These are phyloP conservation scores for Halophytophthora polymorphica DNA, from an alignment of 352 stramenopile genomes.

Conservation along the genomic window DNA sequence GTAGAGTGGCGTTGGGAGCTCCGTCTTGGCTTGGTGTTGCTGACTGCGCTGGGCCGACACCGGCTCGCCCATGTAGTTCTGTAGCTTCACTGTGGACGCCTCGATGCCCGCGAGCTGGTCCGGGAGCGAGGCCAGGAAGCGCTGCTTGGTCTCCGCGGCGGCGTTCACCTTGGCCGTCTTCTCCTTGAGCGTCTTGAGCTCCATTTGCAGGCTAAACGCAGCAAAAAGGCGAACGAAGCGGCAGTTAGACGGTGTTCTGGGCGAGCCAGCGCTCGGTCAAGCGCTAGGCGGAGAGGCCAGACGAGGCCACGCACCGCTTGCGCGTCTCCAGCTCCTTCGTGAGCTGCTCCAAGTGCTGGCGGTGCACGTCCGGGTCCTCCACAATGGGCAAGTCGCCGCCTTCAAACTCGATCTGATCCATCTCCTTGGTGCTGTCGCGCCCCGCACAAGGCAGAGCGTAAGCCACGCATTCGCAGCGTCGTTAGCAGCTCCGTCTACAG, in stretches of 20 bases:
- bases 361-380: conserved; percentile 50
- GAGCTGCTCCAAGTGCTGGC: conserved; percentile 62
- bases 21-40: conserved; percentile 38
- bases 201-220: conserved; percentile 46
- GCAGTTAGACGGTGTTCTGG: not conserved
- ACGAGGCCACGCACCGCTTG: conserved; percentile 37
- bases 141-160: conserved; percentile 52
- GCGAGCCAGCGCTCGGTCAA: not conserved
- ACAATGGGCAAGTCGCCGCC: conserved; percentile 49
- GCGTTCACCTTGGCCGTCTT: conserved; percentile 61
- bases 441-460: not conserved
- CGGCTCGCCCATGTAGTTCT: conserved; percentile 54
- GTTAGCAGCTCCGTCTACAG: too few relatives aligned
- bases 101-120: conserved; percentile 53
- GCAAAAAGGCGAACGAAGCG: not conserved
- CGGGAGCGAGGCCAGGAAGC: conserved; percentile 53
- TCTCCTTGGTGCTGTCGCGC: conserved; percentile 55
- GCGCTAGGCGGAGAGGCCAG: not conserved
- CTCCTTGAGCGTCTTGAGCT: conserved; percentile 60
- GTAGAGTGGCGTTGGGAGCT: conserved; percentile 61
- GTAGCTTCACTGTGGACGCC: conserved; percentile 51
- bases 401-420: conserved; percentile 78
- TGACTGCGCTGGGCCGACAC: conserved; percentile 36
- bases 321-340: conserved; percentile 57
- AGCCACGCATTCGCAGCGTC: not conserved